Evolutionary conservation across 441 rosid genomes (phyloP).

Genomic region (Hura crepitans): DNA sequence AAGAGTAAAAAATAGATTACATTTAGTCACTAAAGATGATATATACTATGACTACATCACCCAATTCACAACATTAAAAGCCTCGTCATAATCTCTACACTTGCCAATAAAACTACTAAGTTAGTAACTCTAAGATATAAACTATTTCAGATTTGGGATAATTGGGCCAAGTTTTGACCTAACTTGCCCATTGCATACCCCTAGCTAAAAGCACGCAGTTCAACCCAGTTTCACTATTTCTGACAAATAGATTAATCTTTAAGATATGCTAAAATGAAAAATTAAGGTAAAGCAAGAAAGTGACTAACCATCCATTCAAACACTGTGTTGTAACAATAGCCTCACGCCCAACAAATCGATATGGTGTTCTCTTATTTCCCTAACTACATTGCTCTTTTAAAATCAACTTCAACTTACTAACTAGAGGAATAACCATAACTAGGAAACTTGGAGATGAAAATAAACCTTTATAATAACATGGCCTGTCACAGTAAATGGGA

Average conservation of each 20-base stretch:
- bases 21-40: too few relatives aligned
- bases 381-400: conserved; percentile 36
- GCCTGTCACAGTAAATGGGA: conserved; percentile 85
- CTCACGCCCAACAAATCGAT: conserved; percentile 94
- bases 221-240: too few relatives aligned
- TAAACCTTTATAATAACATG: conserved; percentile 89
- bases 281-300: neutral
- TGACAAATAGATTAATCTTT: neutral
- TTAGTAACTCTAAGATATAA: too few relatives aligned
- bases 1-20: too few relatives aligned
- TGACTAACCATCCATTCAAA: conserved; percentile 88
- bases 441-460: neutral
- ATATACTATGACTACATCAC: too few relatives aligned
- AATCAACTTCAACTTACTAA: conserved; percentile 23
- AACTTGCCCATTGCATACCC: too few relatives aligned
- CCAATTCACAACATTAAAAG: too few relatives aligned
- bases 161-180: too few relatives aligned
- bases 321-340: conserved; percentile 97
- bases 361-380: conserved; percentile 98
- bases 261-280: neutral
- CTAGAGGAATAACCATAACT: neutral
- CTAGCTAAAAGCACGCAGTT: too few relatives aligned
- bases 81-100: too few relatives aligned
- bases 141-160: too few relatives aligned
- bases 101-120: too few relatives aligned